A percentile compares a stretch with the other conserved stretches of the same genome.
These are phyloP conservation scores for Annulohypoxylon stygium DNA, from an alignment of 495 filamentous ascomycete species.

Conservation along the genomic window DNA sequence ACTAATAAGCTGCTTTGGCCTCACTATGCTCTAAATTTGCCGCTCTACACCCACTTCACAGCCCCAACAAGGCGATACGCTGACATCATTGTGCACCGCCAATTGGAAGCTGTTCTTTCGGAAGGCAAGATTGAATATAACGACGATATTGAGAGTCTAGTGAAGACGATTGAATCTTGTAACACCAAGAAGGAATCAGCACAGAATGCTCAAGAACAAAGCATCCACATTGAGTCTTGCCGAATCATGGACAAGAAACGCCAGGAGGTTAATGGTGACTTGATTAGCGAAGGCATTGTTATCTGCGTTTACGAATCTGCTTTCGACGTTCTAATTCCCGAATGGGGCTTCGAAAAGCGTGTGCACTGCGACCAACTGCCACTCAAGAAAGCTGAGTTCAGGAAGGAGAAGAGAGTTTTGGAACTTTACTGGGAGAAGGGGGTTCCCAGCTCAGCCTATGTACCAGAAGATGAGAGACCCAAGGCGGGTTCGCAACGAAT, in stretches of 20 bases:
- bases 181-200: slow-evolving; percentile 99
- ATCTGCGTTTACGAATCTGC: slow-evolving; percentile 98
- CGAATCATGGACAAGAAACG: slow-evolving; percentile 91
- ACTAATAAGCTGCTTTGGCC: slow-evolving; percentile 77
- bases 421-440: slow-evolving; percentile 99
- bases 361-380: slow-evolving; percentile 99
- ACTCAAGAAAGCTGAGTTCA: slow-evolving; percentile 97
- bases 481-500: slow-evolving; percentile 78
- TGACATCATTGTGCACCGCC: slow-evolving; percentile 94
- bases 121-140: slow-evolving; percentile 85
- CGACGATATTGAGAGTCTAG: slow-evolving; percentile 88
- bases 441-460: slow-evolving; percentile 93
- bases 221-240: slow-evolving; percentile 98
- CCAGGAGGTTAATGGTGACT: slow-evolving; percentile 85
- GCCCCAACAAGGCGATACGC: slow-evolving; percentile 95
- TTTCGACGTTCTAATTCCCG: slow-evolving; percentile 97
- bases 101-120: slow-evolving; percentile 89
- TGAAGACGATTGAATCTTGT: slow-evolving; percentile 94
- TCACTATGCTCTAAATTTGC: slow-evolving; percentile 93
- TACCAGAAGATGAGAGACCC: slow-evolving; percentile 96
- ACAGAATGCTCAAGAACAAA: slow-evolving; percentile 97
- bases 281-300: slow-evolving; percentile 97
- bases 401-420: slow-evolving; percentile 91
- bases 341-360: slow-evolving; percentile 98
- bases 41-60: slow-evolving; percentile 97